Percentiles rank a stretch among this genome's conserved stretches.
phyloP scores from a whole-genome alignment of 163 green algal species.

The Picocystis sp. region DNA sequence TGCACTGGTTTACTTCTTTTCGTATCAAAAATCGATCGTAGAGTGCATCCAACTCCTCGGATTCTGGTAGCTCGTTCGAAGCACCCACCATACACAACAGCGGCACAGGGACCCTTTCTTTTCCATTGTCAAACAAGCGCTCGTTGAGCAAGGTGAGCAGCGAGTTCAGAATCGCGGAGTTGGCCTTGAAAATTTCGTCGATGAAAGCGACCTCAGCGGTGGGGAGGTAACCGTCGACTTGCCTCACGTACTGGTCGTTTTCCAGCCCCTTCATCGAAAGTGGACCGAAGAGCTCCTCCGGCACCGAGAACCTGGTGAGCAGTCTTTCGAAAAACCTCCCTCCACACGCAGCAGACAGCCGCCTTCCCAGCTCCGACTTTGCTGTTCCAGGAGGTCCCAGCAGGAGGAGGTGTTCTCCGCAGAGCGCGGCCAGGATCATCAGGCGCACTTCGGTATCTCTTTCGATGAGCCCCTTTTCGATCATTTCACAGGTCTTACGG shows the following conservation, averaged over 20 bases:
- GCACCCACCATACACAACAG: slow-evolving; percentile 15
- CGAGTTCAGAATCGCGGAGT: slow-evolving; percentile 1
- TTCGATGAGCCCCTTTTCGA: neutral
- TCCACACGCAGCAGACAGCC: too few species aligned
- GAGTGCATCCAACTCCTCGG: slow-evolving; percentile 9
- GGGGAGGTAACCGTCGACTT: slow-evolving; percentile 9
- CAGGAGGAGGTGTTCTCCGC: too few species aligned
- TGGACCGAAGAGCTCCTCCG: slow-evolving; percentile 53
- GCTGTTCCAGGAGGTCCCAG: too few species aligned
- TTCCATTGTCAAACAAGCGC: slow-evolving; percentile 48
- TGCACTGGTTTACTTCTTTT: neutral
- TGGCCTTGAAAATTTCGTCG: slow-evolving; percentile 76
- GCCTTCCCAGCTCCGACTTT: too few species aligned
- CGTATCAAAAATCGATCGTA: slow-evolving; percentile 13
- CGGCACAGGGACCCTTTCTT: slow-evolving; percentile 22
- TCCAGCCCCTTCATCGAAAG: neutral
- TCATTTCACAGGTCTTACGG: neutral
- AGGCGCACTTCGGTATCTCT: too few species aligned
- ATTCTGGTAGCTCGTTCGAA: slow-evolving; percentile 11
- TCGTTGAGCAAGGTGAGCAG: slow-evolving; percentile 37
- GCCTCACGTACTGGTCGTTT: slow-evolving; percentile 14
- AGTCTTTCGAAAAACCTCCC: too few species aligned
- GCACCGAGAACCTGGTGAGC: slow-evolving; percentile 4
- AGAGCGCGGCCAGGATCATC: too few species aligned
- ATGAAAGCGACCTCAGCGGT: slow-evolving; percentile 66